Conservation (phyloP, 768 basidiomycete genomes). For the Tephrocybe sp. region DNA sequence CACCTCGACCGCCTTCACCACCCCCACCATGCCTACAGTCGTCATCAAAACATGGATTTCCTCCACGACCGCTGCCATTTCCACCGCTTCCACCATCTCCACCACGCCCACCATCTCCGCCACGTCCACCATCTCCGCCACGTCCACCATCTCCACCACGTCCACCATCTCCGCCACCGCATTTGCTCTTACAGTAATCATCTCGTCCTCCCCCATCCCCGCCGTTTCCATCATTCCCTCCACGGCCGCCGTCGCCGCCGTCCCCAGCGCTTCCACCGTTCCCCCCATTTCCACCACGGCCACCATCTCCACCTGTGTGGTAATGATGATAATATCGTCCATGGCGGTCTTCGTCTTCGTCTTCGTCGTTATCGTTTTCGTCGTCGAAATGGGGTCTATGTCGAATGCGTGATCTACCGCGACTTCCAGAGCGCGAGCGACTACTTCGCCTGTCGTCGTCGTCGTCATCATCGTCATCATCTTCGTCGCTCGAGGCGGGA, state of each 20-base stretch:
- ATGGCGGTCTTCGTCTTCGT: background rate
- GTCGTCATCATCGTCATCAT: too few species aligned
- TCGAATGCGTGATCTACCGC: conserved; percentile 6
- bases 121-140: background rate
- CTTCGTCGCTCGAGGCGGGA: too few species aligned
- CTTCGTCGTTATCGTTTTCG: too few species aligned
- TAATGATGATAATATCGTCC: background rate
- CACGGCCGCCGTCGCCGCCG: background rate
- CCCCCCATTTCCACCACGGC: background rate
- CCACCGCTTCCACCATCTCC: background rate
- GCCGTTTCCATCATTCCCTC: background rate
- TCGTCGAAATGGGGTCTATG: background rate
- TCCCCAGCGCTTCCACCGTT: background rate
- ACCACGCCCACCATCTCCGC: background rate
- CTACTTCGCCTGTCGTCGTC: background rate
- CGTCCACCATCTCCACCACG: background rate
- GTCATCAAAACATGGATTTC: background rate
- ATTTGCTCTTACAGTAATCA: too few species aligned
- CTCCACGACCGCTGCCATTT: too few species aligned
- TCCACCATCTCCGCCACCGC: too few species aligned
- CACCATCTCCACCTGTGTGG: background rate
- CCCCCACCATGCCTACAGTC: background rate
- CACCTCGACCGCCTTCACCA: background rate
- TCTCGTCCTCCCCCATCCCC: background rate
- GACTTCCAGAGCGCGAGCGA: background rate